Evolutionary conservation across 805 yeast species (phyloP).

Genomic region (Debaryomyces castellii): DNA sequence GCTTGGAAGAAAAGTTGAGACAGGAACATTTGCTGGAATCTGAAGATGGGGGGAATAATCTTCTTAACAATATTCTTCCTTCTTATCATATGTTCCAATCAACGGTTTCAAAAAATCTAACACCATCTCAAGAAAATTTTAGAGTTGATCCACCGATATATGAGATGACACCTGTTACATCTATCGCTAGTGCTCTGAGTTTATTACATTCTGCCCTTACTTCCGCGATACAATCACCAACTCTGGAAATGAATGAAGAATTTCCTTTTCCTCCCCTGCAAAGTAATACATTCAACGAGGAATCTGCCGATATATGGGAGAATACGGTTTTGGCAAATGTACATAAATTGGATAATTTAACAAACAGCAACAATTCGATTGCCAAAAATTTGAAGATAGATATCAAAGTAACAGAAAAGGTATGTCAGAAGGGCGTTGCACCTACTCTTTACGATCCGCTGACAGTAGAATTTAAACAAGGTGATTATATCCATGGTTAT

Average conservation of each 20-base stretch:
- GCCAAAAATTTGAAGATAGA: constrained; percentile 29
- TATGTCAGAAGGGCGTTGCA: constrained; percentile 38
- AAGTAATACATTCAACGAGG: constrained; percentile 17
- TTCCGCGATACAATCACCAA: constrained; percentile 10
- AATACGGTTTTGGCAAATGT: constrained; percentile 43
- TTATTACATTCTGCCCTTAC: constrained; percentile 1
- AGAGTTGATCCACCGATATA: constrained; percentile 41
- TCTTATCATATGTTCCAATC: constrained; percentile 46
- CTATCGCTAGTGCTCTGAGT: constrained; percentile 10
- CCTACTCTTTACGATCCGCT: constrained; percentile 35
- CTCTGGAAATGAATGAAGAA: constrained; percentile 2
- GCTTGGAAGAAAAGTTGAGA: background rate
- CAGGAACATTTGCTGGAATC: background rate
- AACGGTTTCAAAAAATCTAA: constrained; percentile 37
- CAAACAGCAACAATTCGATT: constrained; percentile 27
- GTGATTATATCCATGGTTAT: constrained; percentile 44
- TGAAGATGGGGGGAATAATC: constrained; percentile 16
- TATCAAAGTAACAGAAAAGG: constrained; percentile 35
- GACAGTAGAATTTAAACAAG: constrained; percentile 35
- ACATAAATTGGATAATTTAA: constrained; percentile 36
- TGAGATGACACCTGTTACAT: constrained; percentile 22
- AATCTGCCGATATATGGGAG: constrained; percentile 35
- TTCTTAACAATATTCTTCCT: constrained; percentile 37
- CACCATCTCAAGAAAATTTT: constrained; percentile 38
- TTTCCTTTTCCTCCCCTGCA: constrained; percentile 5